Percentiles rank a stretch among this genome's conserved stretches.
Evolutionary conservation across 495 filamentous ascomycete genomes (phyloP).

Genomic region (Aspergillus steynii): DNA sequence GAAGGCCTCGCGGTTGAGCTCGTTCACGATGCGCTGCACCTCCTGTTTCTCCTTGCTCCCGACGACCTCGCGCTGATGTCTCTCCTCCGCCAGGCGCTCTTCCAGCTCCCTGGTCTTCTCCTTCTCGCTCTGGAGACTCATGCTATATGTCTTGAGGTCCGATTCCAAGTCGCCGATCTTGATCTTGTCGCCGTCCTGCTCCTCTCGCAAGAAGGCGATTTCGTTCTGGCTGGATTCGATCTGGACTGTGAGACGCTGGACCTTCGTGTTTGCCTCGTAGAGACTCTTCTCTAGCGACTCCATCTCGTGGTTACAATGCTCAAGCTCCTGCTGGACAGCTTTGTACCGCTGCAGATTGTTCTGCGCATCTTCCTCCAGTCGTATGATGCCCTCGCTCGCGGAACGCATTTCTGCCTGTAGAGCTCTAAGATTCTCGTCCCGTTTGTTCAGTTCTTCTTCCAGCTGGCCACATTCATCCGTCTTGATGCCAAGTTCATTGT

Average conservation of each 20-base stretch:
- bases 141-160: conserved; percentile 69
- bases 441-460: conserved; percentile 55
- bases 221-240: conserved; percentile 90
- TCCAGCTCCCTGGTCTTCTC: conserved; percentile 80
- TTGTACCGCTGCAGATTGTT: conserved; percentile 64
- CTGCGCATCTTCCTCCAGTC: conserved; percentile 84
- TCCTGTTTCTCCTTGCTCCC: conserved; percentile 89
- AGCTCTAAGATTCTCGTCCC: conserved; percentile 75
- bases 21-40: conserved; percentile 74
- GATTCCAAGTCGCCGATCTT: conserved; percentile 92
- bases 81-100: conserved; percentile 71
- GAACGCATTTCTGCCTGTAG: conserved; percentile 89
- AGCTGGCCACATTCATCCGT: conserved; percentile 70
- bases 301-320: conserved; percentile 73
- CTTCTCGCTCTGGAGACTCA: conserved; percentile 73
- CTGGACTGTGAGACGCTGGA: conserved; percentile 81
- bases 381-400: conserved; percentile 79
- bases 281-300: conserved; percentile 74
- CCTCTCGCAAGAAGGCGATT: conserved; percentile 92
- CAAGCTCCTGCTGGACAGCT: conserved; percentile 72
- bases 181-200: conserved; percentile 98
- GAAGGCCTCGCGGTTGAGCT: conserved; percentile 79
- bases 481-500: conserved; percentile 72
- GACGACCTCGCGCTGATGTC: conserved; percentile 82
- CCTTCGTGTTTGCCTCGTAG: conserved; percentile 79